These are phyloP conservation scores for Artemisia argyi DNA, from an alignment of 129 eudicot species.

Conservation along the genomic window DNA sequence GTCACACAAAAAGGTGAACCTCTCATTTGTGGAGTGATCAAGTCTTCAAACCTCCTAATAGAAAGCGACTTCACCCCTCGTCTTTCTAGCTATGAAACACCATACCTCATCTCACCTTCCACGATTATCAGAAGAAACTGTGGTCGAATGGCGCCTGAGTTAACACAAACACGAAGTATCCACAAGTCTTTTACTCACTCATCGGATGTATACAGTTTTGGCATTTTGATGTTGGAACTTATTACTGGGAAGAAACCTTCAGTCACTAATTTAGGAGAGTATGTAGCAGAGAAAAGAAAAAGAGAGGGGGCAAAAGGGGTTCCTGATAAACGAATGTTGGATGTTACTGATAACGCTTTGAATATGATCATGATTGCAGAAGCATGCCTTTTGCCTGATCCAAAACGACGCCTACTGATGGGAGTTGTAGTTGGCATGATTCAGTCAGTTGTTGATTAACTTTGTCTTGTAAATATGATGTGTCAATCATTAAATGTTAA, in stretches of 20 bases:
- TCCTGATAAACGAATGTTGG: conserved; percentile 40
- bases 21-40: conserved; percentile 50
- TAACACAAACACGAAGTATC: conserved; percentile 37
- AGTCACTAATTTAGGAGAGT: conserved; percentile 46
- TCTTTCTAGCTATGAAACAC: conserved; percentile 51
- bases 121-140: conserved; percentile 48
- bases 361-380: conserved; percentile 33
- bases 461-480: not conserved
- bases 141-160: conserved; percentile 50
- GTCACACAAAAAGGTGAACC: conserved; percentile 37
- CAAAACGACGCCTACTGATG: conserved; percentile 40
- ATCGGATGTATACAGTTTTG: conserved; percentile 49
- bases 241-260: conserved; percentile 53
- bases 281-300: conserved; percentile 39
- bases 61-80: conserved; percentile 37
- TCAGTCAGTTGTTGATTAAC: conserved; percentile 25
- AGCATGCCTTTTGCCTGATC: conserved; percentile 37
- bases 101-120: conserved; percentile 40
- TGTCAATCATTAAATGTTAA: not conserved
- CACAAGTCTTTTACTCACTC: conserved; percentile 35
- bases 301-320: conserved; percentile 40
- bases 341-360: conserved; percentile 28
- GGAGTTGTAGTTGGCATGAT: conserved; percentile 43
- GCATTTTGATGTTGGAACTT: conserved; percentile 46
- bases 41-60: conserved; percentile 45